These are phyloP conservation scores for Lentinula edodes DNA, from an alignment of 768 basidiomycete genomes.

Conservation along the genomic window DNA sequence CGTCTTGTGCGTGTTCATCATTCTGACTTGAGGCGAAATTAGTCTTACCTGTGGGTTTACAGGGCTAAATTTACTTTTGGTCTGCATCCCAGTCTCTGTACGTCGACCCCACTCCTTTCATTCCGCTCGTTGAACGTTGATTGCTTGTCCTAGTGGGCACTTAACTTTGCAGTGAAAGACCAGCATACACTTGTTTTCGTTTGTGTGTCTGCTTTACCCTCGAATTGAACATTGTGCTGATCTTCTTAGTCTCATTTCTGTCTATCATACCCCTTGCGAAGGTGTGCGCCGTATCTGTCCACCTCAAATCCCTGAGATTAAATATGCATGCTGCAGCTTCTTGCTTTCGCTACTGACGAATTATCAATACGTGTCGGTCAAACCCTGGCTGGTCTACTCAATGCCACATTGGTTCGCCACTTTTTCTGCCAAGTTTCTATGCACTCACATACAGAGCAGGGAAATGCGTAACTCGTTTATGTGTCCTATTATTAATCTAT, in stretches of 20 bases:
- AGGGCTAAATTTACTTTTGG: slow-evolving; percentile 69
- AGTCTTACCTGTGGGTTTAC: neutral
- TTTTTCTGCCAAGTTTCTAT: slow-evolving; percentile 1
- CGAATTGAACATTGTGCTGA: neutral
- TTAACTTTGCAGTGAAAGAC: slow-evolving; percentile 51
- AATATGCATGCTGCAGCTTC: slow-evolving; percentile 38
- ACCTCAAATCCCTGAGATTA: neutral
- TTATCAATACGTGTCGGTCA: slow-evolving; percentile 77
- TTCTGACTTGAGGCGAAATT: neutral
- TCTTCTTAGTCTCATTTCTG: slow-evolving; percentile 59
- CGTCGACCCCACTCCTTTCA: slow-evolving; percentile 12
- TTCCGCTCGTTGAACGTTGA: neutral
- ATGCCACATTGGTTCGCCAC: slow-evolving; percentile 68
- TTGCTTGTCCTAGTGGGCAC: slow-evolving; percentile 50
- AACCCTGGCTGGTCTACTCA: slow-evolving; percentile 77
- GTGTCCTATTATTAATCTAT: slow-evolving; percentile 19
- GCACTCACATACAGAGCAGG: slow-evolving; percentile 22
- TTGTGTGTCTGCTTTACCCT: slow-evolving; percentile 39
- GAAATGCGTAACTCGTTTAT: slow-evolving; percentile 37
- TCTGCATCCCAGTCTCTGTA: slow-evolving; percentile 71
- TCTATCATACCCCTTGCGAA: slow-evolving; percentile 85
- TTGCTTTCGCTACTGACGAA: slow-evolving; percentile 85
- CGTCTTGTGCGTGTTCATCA: slow-evolving; percentile 44
- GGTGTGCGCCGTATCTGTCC: slow-evolving; percentile 36
- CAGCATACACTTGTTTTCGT: slow-evolving; percentile 65